phyloP scores from a whole-genome alignment of 2,329 filamentous ascomycete species.

The Spiromastix sp. region DNA sequence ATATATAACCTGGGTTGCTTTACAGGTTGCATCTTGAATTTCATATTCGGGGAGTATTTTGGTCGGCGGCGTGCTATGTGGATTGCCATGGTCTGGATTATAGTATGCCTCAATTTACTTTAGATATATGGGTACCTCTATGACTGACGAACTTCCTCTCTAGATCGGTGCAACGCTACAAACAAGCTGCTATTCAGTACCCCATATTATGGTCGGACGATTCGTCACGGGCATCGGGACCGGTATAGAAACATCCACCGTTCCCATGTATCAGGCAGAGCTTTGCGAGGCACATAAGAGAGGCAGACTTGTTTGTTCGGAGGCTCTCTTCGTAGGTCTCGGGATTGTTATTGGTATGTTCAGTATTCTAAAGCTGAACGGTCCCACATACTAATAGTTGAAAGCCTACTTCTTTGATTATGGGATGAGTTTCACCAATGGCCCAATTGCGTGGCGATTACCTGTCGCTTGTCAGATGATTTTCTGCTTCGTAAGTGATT shows the following conservation, averaged over 20 bases:
- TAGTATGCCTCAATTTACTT: constrained; percentile 14
- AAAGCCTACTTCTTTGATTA: constrained; percentile 18
- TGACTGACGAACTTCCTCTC: too few species aligned
- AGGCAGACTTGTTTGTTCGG: constrained; percentile 34
- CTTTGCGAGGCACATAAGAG: constrained; percentile 34
- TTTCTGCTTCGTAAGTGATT: constrained; percentile 24
- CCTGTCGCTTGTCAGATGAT: constrained; percentile 38
- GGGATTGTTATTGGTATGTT: constrained; percentile 23
- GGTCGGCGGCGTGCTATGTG: constrained; percentile 25
- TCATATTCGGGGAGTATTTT: constrained; percentile 22
- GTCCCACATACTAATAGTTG: constrained; percentile 2
- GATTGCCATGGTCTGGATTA: constrained; percentile 24
- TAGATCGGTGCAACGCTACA: constrained; percentile 28
- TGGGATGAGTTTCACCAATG: constrained; percentile 28
- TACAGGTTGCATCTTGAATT: constrained; percentile 23
- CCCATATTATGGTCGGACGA: constrained; percentile 33
- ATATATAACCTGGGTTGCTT: constrained; percentile 37
- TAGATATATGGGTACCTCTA: background rate
- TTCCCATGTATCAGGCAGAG: constrained; percentile 36
- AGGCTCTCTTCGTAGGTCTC: constrained; percentile 29
- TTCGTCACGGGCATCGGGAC: constrained; percentile 42
- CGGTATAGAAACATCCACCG: constrained; percentile 31
- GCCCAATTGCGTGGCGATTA: constrained; percentile 36
- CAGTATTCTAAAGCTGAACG: background rate
- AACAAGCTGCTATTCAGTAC: constrained; percentile 20